phyloP scores from a whole-genome alignment of 1,284 basidiomycete genomes.

The Kalmanozyma brasiliensis region DNA sequence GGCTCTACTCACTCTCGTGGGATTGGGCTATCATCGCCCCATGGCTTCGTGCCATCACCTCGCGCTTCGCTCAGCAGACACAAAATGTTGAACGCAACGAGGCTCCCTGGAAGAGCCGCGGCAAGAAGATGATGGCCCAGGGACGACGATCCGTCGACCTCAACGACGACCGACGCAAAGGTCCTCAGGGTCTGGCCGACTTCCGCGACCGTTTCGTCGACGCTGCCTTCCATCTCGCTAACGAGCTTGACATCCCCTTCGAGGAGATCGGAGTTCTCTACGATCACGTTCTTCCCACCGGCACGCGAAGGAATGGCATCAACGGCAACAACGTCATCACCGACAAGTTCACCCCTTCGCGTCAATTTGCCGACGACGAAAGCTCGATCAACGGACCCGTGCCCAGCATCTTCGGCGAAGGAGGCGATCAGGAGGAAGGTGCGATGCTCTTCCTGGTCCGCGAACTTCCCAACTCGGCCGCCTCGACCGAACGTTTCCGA shows the following conservation, averaged over 20 bases:
- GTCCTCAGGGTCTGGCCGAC: constrained; percentile 60
- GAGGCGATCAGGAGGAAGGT: constrained; percentile 68
- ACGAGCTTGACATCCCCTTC: constrained; percentile 70
- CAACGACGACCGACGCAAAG: constrained; percentile 36
- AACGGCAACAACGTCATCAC: constrained; percentile 9
- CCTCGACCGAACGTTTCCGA: constrained; percentile 70
- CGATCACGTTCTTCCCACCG: constrained; percentile 71
- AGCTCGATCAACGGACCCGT: constrained; percentile 56
- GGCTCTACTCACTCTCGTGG: constrained; percentile 72
- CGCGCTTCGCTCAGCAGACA: constrained; percentile 47
- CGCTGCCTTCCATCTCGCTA: constrained; percentile 69
- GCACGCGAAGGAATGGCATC: constrained; percentile 58
- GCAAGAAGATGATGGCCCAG: constrained; percentile 53
- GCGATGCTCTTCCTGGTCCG: constrained; percentile 72
- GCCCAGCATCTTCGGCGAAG: constrained; percentile 58
- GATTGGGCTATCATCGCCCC: constrained; percentile 71
- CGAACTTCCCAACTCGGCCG: constrained; percentile 67
- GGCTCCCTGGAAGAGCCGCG: constrained; percentile 51
- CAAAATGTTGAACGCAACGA: constrained; percentile 42
- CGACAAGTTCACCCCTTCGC: constrained; percentile 43
- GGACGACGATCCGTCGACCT: constrained; percentile 53
- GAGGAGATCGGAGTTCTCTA: constrained; percentile 75
- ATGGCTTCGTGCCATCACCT: constrained; percentile 69
- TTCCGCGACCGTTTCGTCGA: constrained; percentile 71
- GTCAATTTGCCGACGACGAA: constrained; percentile 55